Conservation (phyloP, 129 eudicot species). For the Helichrysum umbraculigerum region DNA sequence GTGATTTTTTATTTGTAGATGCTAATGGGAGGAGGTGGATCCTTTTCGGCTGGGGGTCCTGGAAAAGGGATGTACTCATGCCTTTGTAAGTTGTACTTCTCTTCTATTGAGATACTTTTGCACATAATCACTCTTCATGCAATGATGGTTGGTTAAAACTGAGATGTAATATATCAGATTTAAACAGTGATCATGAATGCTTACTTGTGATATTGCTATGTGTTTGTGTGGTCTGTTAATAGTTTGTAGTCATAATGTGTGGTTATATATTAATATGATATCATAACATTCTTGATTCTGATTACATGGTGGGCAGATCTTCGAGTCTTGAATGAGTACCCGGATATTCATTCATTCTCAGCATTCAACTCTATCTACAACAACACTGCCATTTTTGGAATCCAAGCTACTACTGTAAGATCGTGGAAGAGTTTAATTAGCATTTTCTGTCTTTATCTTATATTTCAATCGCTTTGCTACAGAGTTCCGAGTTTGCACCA, state of each 20-base stretch:
- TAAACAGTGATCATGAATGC: too few relatives aligned
- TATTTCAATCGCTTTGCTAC: neutral
- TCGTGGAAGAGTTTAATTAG: neutral
- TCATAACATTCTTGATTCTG: conserved; percentile 13
- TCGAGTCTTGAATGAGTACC: conserved; percentile 69
- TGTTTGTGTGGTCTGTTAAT: neutral
- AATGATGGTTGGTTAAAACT: neutral
- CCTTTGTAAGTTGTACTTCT: conserved; percentile 63
- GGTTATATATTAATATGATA: neutral
- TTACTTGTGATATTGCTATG: neutral
- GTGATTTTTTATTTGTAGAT: conserved; percentile 47
- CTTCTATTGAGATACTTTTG: conserved; percentile 6
- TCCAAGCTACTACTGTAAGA: conserved; percentile 87
- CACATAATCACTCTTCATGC: neutral
- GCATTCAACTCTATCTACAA: conserved; percentile 75
- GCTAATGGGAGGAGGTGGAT: conserved; percentile 99
- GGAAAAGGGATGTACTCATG: conserved; percentile 98
- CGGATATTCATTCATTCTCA: conserved; percentile 67
- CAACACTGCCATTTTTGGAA: conserved; percentile 74
- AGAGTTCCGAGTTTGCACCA: conserved; percentile 69
- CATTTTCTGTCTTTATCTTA: conserved; percentile 3
- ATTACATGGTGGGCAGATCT: conserved; percentile 53
- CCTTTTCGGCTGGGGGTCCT: conserved; percentile 99
- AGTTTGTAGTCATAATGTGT: neutral
- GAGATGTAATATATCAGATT: too few relatives aligned